Conservation (phyloP, 1,139 yeast genomes). For the Debaryomycetaceae sp. region DNA sequence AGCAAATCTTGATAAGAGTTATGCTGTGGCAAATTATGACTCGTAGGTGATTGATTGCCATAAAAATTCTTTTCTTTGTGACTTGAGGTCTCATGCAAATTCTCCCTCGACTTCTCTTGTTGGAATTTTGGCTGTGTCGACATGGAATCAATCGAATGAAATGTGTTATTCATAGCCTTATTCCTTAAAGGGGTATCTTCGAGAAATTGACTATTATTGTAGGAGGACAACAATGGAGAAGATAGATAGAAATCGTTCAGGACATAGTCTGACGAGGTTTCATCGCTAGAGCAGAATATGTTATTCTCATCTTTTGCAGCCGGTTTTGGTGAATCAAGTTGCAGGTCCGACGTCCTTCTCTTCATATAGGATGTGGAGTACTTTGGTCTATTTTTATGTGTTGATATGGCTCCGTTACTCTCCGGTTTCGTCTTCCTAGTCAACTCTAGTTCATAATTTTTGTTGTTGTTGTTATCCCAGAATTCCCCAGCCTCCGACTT, state of each 20-base stretch:
- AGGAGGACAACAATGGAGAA: slow-evolving; percentile 35
- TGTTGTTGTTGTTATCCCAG: slow-evolving; percentile 73
- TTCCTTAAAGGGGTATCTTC: slow-evolving; percentile 1
- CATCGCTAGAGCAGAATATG: not conserved
- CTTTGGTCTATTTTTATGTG: slow-evolving; percentile 21
- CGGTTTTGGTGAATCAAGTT: slow-evolving; percentile 10
- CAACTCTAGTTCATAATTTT: slow-evolving; percentile 58
- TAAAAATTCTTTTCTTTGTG: not conserved
- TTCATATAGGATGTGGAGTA: slow-evolving; percentile 39
- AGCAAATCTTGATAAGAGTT: slow-evolving; percentile 64
- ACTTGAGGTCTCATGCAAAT: not conserved
- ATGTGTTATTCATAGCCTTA: not conserved
- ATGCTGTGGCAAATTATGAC: not conserved
- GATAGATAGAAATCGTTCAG: slow-evolving; percentile 36
- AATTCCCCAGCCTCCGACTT: slow-evolving; percentile 46
- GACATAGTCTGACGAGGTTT: slow-evolving; percentile 27
- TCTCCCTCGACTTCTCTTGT: too few species aligned
- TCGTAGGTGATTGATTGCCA: not conserved
- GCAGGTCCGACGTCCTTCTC: slow-evolving; percentile 32
- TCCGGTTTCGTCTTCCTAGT: slow-evolving; percentile 15
- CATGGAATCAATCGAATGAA: not conserved
- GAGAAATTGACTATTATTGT: slow-evolving; percentile 3
- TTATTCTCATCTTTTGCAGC: slow-evolving; percentile 7
- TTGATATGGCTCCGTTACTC: slow-evolving; percentile 3
- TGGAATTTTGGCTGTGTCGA: too few species aligned